A percentile compares a stretch with the other conserved stretches of the same genome.
phyloP scores from a whole-genome alignment of 2,329 filamentous ascomycete genomes.

The Exophiala aquamarina region DNA sequence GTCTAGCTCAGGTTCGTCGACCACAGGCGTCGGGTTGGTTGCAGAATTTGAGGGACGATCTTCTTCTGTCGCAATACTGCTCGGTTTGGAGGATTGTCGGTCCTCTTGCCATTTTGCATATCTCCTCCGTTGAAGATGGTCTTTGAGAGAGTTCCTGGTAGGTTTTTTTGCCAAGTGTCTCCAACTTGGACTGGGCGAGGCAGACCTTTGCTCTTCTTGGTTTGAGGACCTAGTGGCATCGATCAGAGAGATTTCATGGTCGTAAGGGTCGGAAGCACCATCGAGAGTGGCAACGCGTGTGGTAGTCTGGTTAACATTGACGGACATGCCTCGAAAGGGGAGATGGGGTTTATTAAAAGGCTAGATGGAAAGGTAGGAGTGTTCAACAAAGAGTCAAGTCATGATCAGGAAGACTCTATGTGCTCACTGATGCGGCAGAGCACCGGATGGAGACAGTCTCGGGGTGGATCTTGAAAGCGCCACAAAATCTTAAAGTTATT shows the following conservation, averaged over 20 bases:
- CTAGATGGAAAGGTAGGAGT: not conserved
- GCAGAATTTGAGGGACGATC: not conserved
- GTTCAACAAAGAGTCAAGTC: not conserved
- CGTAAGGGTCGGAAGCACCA: conserved; percentile 23
- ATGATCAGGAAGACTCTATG: conserved; percentile 1
- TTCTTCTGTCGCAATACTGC: conserved; percentile 5
- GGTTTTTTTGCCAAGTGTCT: conserved; percentile 32
- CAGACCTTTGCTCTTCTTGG: conserved; percentile 27
- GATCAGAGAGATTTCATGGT: conserved; percentile 34
- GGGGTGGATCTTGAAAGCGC: no score
- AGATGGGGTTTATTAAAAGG: not conserved
- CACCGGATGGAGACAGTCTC: no score
- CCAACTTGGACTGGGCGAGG: conserved; percentile 24
- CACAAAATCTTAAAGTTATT: no score
- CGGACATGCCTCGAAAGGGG: conserved; percentile 19
- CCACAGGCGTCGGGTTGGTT: not conserved
- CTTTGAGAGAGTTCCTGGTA: conserved; percentile 38
- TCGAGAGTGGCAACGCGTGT: conserved; percentile 22
- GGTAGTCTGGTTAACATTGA: conserved; percentile 17
- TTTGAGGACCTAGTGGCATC: conserved; percentile 39
- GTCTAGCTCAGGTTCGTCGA: conserved; percentile 3
- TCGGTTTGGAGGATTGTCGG: conserved; percentile 38
- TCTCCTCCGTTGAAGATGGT: conserved; percentile 42
- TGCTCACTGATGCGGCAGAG: no score
- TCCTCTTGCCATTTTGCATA: conserved; percentile 56